phyloP scores from a whole-genome alignment of 352 stramenopile species.

The Sclerospora graminicola region DNA sequence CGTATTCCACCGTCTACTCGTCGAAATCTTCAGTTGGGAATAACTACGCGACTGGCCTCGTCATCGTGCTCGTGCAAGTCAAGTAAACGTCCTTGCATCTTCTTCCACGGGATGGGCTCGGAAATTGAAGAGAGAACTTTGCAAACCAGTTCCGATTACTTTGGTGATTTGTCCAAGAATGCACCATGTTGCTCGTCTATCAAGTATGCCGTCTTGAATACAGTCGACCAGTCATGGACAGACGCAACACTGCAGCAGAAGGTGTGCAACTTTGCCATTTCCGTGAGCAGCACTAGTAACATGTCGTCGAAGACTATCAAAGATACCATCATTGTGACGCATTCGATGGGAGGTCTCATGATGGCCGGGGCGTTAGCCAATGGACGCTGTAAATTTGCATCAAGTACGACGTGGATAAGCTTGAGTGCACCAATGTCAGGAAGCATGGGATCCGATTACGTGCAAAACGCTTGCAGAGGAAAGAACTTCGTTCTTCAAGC shows the following conservation, averaged over 20 bases:
- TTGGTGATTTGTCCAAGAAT: slow-evolving; percentile 11
- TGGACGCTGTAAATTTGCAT: slow-evolving; percentile 7
- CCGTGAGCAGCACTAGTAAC: slow-evolving; percentile 14
- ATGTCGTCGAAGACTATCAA: neutral
- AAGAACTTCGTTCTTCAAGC: slow-evolving; percentile 12
- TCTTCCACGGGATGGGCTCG: slow-evolving; percentile 27
- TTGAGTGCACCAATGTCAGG: slow-evolving; percentile 16
- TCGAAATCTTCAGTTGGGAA: slow-evolving; percentile 1
- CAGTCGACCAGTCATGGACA: slow-evolving; percentile 20
- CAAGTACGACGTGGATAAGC: slow-evolving; percentile 19
- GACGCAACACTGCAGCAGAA: slow-evolving; percentile 16
- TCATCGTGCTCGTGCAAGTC: slow-evolving; percentile 8
- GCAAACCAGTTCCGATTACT: too few species aligned
- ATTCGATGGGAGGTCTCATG: slow-evolving; percentile 14
- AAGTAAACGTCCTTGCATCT: slow-evolving; percentile 7
- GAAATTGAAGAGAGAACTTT: neutral
- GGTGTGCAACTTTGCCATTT: slow-evolving; percentile 14
- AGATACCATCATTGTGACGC: slow-evolving; percentile 14
- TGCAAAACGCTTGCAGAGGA: slow-evolving; percentile 20
- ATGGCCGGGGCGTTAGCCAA: slow-evolving; percentile 14
- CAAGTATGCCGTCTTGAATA: slow-evolving; percentile 25
- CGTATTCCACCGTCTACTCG: neutral
- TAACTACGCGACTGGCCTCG: neutral
- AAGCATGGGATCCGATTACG: slow-evolving; percentile 22
- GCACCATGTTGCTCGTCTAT: slow-evolving; percentile 10